These are phyloP conservation scores for Platismatia glauca DNA, from an alignment of 495 filamentous ascomycete species.

Conservation along the genomic window DNA sequence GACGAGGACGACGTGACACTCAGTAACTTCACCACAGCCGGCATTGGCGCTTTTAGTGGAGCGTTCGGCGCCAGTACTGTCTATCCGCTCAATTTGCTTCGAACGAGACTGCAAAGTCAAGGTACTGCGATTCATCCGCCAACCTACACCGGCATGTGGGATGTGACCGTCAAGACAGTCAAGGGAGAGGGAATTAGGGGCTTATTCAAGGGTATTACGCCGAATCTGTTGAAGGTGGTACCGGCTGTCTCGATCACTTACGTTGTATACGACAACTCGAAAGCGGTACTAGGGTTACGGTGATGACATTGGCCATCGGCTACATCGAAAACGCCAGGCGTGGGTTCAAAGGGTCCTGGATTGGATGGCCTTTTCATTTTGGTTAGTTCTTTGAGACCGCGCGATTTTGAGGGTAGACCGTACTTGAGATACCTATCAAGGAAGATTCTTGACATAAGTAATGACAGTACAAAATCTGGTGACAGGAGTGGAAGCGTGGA, in stretches of 20 bases:
- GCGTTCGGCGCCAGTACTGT: conserved; percentile 90
- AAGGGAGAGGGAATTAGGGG: conserved; percentile 75
- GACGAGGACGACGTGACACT: conserved; percentile 82
- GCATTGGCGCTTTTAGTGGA: conserved; percentile 80
- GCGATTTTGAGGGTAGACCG: background rate
- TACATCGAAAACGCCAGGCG: background rate
- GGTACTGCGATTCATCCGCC: conserved; percentile 85
- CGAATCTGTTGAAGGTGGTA: conserved; percentile 93
- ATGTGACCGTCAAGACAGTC: conserved; percentile 75
- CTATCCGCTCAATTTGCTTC: conserved; percentile 90
- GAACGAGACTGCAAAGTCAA: conserved; percentile 89
- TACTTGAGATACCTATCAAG: background rate
- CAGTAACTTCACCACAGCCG: conserved; percentile 67
- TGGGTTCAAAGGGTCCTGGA: background rate
- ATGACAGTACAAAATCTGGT: background rate
- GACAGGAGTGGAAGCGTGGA: background rate
- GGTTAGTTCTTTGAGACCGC: background rate
- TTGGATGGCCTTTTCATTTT: background rate
- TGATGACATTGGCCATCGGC: conserved; percentile 28
- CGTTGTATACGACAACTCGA: conserved; percentile 94
- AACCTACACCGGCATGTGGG: conserved; percentile 79
- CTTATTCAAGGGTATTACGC: conserved; percentile 89
- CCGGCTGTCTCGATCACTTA: conserved; percentile 96
- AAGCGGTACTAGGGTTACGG: conserved; percentile 62
- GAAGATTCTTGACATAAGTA: background rate